Base-by-base conservation (phyloP, 2,329 filamentous ascomycete species). In the Dactylellina drechsleri region DNA sequence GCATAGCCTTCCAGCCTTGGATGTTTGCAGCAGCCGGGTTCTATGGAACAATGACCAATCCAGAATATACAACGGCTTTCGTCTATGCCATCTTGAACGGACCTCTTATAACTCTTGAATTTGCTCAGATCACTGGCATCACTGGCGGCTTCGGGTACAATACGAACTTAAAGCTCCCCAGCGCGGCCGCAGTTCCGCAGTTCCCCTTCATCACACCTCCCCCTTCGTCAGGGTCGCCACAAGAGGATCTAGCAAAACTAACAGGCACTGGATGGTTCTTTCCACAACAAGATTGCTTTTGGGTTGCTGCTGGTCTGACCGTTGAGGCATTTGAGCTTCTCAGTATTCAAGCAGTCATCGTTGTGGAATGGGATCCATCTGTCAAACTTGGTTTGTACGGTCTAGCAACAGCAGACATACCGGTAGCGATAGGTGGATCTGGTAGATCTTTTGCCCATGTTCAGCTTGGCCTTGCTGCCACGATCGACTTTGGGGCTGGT, bases 91-190 rank as follows among this genome's bases (percentile, higher is more conserved):
- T 20, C 15, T 13, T 52, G 47, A 23, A 82, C 3, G 83, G 84
- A 0, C 83, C 83, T 0, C 77, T 84, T 1, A 60, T 84, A 6
- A 78, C 78, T 0, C 74, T 85, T 4, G 81, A 79, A 10, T 83
- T 82, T 66, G 83, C 82, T 0, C 79, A 78, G 1, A 80, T 85
- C 18, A 68, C 71, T 0, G 82, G 81, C 0, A 60, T 85, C 1
- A 78, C 74, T 0, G 80, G 79, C 16, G 84, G 83, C 0, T 83
- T 85, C 56, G 84, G 84, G 0, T 83, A 83, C 76, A 84, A 85
- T 47, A 79, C 73, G 4, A 66, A 61, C 1, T 57, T 85, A 0
- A 76, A 77, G 1, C 31, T 80, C 0, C 84, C 83, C 4, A 77
- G 77, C 0, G 62, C 79, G 2, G 54, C 71, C 6, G 45, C 80